These are phyloP conservation scores for Funneliformis mosseae DNA, from an alignment of 192 early-diverging fungal species.

Conservation along the genomic window DNA sequence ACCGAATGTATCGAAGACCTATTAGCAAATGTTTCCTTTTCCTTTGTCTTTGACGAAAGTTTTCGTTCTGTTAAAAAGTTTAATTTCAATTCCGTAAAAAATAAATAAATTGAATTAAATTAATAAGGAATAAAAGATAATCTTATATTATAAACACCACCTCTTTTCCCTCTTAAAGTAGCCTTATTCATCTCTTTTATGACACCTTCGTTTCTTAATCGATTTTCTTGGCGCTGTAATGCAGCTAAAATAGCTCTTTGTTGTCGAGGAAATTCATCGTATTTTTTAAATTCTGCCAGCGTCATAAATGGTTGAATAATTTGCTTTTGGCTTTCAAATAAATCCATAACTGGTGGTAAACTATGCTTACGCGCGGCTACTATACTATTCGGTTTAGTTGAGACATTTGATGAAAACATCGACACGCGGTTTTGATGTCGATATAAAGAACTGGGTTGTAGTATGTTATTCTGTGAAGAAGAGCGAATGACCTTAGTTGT, in stretches of 20 bases:
- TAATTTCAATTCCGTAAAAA: not conserved
- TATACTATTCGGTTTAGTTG: not conserved
- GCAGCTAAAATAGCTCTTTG: conserved; percentile 41
- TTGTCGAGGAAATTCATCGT: conserved; percentile 42
- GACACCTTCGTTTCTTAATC: conserved; percentile 41
- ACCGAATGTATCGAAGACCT: not conserved
- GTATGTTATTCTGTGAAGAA: not conserved
- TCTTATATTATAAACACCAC: conserved; percentile 15
- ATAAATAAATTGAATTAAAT: not conserved
- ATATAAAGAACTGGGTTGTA: not conserved
- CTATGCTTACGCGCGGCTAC: not conserved
- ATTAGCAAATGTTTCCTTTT: not conserved
- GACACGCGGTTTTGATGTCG: conserved; percentile 2
- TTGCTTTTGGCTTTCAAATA: conserved; percentile 21
- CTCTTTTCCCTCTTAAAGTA: conserved; percentile 47
- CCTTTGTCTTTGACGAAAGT: conserved; percentile 13
- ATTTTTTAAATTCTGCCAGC: conserved; percentile 43
- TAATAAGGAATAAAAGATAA: not conserved
- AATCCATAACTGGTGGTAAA: conserved; percentile 4
- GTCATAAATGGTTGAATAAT: conserved; percentile 42
- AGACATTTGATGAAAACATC: not conserved
- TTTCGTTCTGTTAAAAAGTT: conserved; percentile 16
- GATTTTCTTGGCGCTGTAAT: conserved; percentile 43
- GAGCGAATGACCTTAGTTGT: not conserved
- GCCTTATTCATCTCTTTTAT: conserved; percentile 43